Evolutionary conservation across 371 early-diverging fungal genomes (phyloP), one percentile per base, ranked within the genome.

Genomic region (Phascolomyces articulosus): DNA sequence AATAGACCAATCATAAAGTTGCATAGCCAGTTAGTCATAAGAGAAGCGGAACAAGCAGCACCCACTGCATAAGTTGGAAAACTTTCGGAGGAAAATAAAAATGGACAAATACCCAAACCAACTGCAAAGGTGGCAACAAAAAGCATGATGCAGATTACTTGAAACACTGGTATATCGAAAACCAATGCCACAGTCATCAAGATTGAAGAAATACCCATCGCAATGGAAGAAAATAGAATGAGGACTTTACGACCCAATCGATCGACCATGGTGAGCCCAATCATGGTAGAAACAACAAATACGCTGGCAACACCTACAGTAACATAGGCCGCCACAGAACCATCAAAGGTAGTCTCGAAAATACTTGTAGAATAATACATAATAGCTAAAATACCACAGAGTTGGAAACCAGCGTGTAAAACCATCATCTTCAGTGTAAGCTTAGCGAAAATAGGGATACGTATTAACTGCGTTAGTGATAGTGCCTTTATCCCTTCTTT

Each of bases 31-130:
- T 93, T 93, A 24, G 84, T 68, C 2, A 79, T 82, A 21, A 88
- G 78, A 16, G 86, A 84, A 15, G 85, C 66, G 11, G 88, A 85
- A 3, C 87, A 83, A 8, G 88, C 87, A 9, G 89, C 68, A 13
- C 86, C 84, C 7, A 91, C 75, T 0, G 87, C 87, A 51, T 90
- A 85, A n/a, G 85, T 85, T 0, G 91, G 90, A 69, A 86, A 85
- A 49, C 88, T 74, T 67, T 91, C 92, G 13, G 87, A 78, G 3
- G 83, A 82, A 40, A 87, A 68, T 28, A 91, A 71, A 79, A 93
- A 94, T 4, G 95, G 92, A 63, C 93, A 87, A n/a, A 89, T 87
- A 29, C 95, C 94, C 1, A 95, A 71, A 24, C 94, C 98, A 24
- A 96, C 68, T 29, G 92, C 92, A 73, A 90, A 98, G 51, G 84